Conservation (phyloP, 148 eudicot genomes). For the Rhododendron griersonianum region DNA sequence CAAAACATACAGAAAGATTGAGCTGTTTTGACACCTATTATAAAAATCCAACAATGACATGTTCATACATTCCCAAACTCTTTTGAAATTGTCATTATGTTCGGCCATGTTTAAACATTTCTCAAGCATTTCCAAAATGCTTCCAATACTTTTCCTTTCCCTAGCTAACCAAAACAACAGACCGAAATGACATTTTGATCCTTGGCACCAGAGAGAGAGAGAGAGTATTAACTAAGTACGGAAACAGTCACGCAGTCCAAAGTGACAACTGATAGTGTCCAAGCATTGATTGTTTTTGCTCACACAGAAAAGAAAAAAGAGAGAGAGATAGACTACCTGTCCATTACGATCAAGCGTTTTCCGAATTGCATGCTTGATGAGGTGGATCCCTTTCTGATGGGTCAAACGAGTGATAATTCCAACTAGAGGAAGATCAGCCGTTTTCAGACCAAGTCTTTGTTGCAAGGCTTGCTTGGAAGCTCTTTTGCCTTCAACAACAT, state of each 20-base stretch:
- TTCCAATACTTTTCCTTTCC: background rate
- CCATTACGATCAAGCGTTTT: constrained; percentile 86
- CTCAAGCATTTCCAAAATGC: background rate
- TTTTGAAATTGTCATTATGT: background rate
- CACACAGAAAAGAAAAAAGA: background rate
- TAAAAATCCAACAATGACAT: background rate
- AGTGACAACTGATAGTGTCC: background rate
- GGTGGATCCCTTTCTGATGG: constrained; percentile 98
- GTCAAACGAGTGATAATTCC: constrained; percentile 94
- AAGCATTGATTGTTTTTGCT: background rate
- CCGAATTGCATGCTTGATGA: constrained; percentile 93
- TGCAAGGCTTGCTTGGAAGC: constrained; percentile 96
- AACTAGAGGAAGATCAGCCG: constrained; percentile 67
- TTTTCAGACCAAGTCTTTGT: constrained; percentile 66
- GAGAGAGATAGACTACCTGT: constrained; percentile 44
- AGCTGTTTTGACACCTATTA: background rate
- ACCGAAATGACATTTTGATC: background rate
- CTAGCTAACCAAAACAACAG: background rate
- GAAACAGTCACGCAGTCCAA: background rate
- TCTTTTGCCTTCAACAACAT: constrained; percentile 80
- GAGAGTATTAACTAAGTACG: background rate
- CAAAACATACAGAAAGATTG: background rate
- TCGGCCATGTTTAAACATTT: background rate
- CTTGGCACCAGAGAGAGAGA: background rate
- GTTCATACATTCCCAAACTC: background rate